A percentile compares a stretch with the other conserved stretches of the same genome.
Evolutionary conservation across 1,284 basidiomycete genomes (phyloP).

Genomic region (Cryptococcus jaspeensis): DNA sequence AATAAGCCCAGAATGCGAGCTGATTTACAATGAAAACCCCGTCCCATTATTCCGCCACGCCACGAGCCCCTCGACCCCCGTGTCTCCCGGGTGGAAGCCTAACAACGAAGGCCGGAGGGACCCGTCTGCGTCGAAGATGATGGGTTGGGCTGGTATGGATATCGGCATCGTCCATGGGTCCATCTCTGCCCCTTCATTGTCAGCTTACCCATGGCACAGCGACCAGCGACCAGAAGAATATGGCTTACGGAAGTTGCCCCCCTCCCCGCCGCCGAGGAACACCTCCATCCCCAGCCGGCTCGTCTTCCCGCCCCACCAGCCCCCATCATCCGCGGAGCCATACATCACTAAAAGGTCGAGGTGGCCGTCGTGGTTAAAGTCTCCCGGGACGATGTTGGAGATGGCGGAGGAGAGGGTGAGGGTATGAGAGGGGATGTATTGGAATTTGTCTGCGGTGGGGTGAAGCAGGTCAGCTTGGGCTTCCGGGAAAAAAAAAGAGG

Average conservation of each 20-base stretch:
- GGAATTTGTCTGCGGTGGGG: slow-evolving; percentile 53
- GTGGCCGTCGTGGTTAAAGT: slow-evolving; percentile 88
- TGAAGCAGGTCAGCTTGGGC: slow-evolving; percentile 19
- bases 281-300: slow-evolving; percentile 63
- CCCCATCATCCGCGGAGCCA: slow-evolving; percentile 53
- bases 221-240: too few relatives aligned
- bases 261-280: slow-evolving; percentile 61
- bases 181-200: slow-evolving; percentile 8
- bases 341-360: slow-evolving; percentile 88
- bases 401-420: slow-evolving; percentile 31
- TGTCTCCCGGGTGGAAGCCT: slow-evolving; percentile 59
- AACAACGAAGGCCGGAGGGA: slow-evolving; percentile 87
- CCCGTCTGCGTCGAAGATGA: slow-evolving; percentile 81
- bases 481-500: background rate
- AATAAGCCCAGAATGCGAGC: background rate
- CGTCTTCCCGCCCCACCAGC: slow-evolving; percentile 49
- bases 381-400: slow-evolving; percentile 80
- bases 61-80: slow-evolving; percentile 7
- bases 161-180: slow-evolving; percentile 26
- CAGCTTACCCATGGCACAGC: too few relatives aligned
- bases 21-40: slow-evolving; percentile 23
- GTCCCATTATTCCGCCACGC: slow-evolving; percentile 35
- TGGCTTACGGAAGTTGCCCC: slow-evolving; percentile 67
- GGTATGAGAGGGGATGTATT: slow-evolving; percentile 34
- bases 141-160: slow-evolving; percentile 61